Evolutionary conservation across 306 rosid genomes (phyloP).

Genomic region (Dryas drummondii): DNA sequence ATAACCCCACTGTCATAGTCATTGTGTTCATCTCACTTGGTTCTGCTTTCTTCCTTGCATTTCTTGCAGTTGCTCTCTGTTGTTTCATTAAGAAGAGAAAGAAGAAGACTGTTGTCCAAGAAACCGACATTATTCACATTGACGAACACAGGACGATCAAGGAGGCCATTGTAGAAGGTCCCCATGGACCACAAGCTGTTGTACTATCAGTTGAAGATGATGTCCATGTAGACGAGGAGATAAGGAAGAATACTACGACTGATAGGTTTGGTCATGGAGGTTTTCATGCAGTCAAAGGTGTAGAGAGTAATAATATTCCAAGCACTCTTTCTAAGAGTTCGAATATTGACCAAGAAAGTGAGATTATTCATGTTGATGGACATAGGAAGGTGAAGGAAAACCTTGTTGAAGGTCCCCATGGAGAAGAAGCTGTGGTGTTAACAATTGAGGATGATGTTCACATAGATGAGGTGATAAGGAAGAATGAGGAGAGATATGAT

Average conservation of each 20-base stretch:
- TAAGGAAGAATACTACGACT: conserved; percentile 22
- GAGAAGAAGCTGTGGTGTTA: conserved; percentile 36
- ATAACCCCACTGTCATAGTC: conserved; percentile 52
- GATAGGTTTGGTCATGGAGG: conserved; percentile 30
- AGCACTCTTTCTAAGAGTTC: conserved; percentile 2
- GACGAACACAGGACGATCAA: conserved; percentile 58
- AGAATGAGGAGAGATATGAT: conserved; percentile 38
- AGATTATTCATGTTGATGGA: conserved; percentile 48
- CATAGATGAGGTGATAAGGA: conserved; percentile 40
- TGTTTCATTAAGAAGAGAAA: conserved; percentile 51
- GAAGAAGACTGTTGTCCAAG: conserved; percentile 49
- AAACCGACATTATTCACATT: conserved; percentile 46
- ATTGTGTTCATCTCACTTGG: conserved; percentile 56
- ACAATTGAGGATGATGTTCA: conserved; percentile 65
- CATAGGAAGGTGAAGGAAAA: conserved; percentile 50
- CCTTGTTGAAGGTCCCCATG: conserved; percentile 55
- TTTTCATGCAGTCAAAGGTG: conserved; percentile 24
- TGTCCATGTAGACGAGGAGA: conserved; percentile 48
- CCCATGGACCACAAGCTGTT: conserved; percentile 45
- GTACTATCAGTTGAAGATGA: conserved; percentile 65
- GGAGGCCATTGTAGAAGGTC: conserved; percentile 55
- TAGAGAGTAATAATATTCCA: too few relatives aligned
- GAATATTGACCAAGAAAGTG: conserved; percentile 33
- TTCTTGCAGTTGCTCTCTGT: conserved; percentile 58
- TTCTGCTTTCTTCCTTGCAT: conserved; percentile 48